Evolutionary conservation across 148 eudicot species (phyloP), one percentile per base, ranked within the genome.

Genomic region (Bassia scoparia): DNA sequence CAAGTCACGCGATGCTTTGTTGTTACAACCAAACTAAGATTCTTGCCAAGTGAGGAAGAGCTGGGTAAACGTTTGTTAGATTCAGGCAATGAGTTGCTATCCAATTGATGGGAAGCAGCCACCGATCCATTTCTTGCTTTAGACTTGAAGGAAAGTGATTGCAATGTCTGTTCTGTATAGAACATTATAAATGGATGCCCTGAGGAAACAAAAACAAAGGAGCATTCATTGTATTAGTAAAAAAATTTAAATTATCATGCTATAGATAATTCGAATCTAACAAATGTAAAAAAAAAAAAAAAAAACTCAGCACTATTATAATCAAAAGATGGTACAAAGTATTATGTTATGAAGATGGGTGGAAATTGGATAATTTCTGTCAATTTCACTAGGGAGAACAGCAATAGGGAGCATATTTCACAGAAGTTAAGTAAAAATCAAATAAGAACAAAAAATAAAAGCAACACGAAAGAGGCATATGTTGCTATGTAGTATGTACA

Each of bases 111-210:
- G 52, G 80, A 71, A 67, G 74, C 68, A 49, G 74, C 33, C 44
- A 67, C 84, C 5, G 78, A 52, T 38, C 74, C 81, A 63, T 64
- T 67, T 63, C 80, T 89, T 17, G 75, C 46, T 73, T 83, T 94
- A 62, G 87, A 77, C 74, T 87, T 88, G 78, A 84, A 55, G 56
- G 84, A 78, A 33, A 84, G 73, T 0, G 90, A 79, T 70, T 73
- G 86, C 60, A 91, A 75, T 35, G 77, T 79, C 49, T 79, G 87
- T 50, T 91, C 90, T 1, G 97, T 89, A 81, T 91, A 86, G 84
- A 94, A 94, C 72, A 88, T 48, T 74, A 94, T 84, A 90, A 96
- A 94, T 66, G 98, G 97, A 87, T 94, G 97, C 58, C 86, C 97
- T 94, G 53, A 20, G 80, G 37, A 74, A 74, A 20, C 77, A 61